Conservation (phyloP, 805 yeast species). For the Saccharomycopsis sp. region DNA sequence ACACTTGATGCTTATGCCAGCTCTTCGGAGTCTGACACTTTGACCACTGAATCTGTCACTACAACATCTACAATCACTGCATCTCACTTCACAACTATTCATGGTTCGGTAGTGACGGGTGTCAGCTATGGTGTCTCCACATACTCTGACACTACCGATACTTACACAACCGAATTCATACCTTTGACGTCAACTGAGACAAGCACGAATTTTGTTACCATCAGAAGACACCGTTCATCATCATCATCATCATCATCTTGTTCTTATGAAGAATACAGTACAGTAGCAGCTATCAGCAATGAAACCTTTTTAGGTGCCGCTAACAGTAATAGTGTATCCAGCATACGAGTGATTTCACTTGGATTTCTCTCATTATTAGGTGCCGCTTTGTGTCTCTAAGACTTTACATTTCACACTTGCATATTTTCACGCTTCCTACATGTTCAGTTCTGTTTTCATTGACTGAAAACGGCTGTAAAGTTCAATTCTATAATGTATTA, state of each 20-base stretch:
- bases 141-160: slow-evolving; percentile 4
- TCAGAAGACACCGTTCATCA: slow-evolving; percentile 11
- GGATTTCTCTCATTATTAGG: background rate
- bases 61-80: slow-evolving; percentile 12
- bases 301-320: background rate
- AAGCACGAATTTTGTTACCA: slow-evolving; percentile 18
- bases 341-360: background rate
- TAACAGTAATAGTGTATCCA: background rate
- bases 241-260: background rate
- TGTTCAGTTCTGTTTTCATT: background rate
- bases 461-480: background rate
- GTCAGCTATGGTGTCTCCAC: slow-evolving; percentile 12
- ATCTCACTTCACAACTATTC: slow-evolving; percentile 17
- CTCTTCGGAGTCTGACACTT: slow-evolving; percentile 18
- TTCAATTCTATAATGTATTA: background rate
- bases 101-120: slow-evolving; percentile 19
- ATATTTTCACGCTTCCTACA: background rate
- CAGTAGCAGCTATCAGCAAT: background rate
- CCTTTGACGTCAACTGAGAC: slow-evolving; percentile 20
- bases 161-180: slow-evolving; percentile 18
- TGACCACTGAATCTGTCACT: slow-evolving; percentile 17
- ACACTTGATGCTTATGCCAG: slow-evolving; percentile 10
- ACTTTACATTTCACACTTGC: background rate
- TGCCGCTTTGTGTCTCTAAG: background rate
- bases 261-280: background rate